Conservation (phyloP, 1,139 yeast species). For the Pichia sp. region DNA sequence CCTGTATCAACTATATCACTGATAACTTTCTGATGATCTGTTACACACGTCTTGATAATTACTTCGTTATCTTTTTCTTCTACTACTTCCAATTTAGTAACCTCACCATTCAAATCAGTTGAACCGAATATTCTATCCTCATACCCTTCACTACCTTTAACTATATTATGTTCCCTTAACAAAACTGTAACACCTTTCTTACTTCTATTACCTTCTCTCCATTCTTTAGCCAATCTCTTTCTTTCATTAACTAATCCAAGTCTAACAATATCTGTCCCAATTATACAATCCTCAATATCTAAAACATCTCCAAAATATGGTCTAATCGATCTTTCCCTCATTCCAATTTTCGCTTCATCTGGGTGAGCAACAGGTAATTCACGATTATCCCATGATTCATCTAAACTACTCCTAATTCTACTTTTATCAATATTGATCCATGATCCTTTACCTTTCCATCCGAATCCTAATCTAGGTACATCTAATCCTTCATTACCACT, state of each 20-base stretch:
- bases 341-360: conserved; percentile 1
- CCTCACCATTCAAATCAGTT: conserved; percentile 7
- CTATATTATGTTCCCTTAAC: conserved; percentile 66
- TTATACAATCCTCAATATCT: conserved; percentile 89
- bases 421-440: conserved; percentile 35
- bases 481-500: conserved; percentile 20
- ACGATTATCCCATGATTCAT: conserved; percentile 5
- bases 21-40: conserved; percentile 71
- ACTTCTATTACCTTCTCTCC: conserved; percentile 12
- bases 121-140: conserved; percentile 21
- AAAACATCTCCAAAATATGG: conserved; percentile 37
- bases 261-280: conserved; percentile 77
- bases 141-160: conserved; percentile 16
- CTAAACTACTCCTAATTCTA: not conserved
- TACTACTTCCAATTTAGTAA: conserved; percentile 17
- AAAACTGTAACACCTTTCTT: conserved; percentile 78
- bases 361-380: conserved; percentile 7
- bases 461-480: conserved; percentile 81
- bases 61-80: conserved; percentile 8
- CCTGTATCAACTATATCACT: conserved; percentile 52
- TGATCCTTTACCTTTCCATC: conserved; percentile 67
- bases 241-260: conserved; percentile 71
- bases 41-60: conserved; percentile 45
- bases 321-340: conserved; percentile 16
- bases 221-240: conserved; percentile 33